Conservation (phyloP, 2,329 filamentous ascomycete genomes). For the Meredithiella fracta region DNA sequence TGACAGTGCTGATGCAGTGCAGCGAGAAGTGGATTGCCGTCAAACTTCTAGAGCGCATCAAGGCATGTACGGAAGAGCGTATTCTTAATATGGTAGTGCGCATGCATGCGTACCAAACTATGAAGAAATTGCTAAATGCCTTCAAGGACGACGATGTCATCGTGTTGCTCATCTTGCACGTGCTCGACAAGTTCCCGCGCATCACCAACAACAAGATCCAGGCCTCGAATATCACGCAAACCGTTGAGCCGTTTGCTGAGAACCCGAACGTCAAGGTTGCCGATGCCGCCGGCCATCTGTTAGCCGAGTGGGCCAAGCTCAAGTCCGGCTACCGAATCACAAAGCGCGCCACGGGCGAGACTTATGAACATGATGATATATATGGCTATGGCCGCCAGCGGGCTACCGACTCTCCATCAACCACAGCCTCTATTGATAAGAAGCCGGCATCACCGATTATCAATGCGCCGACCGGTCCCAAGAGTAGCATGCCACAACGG, state of each 20-base stretch:
- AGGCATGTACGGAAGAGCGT: constrained; percentile 69
- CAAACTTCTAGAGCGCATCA: constrained; percentile 79
- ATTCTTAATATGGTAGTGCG: constrained; percentile 79
- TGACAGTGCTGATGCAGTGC: constrained; percentile 92
- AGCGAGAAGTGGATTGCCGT: constrained; percentile 99
- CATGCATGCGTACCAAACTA: constrained; percentile 92
- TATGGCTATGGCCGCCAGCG: constrained; percentile 6
- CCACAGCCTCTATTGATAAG: constrained; percentile 27
- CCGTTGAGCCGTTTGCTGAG: constrained; percentile 49
- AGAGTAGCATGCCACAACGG: constrained; percentile 41
- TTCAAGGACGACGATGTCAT: constrained; percentile 87
- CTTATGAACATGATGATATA: constrained; percentile 7
- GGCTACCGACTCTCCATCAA: constrained; percentile 13
- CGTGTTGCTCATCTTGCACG: constrained; percentile 73
- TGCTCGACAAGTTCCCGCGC: constrained; percentile 75
- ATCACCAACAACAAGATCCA: constrained; percentile 93
- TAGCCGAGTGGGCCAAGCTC: constrained; percentile 77
- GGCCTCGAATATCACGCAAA: constrained; percentile 83
- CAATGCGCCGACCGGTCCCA: constrained; percentile 41
- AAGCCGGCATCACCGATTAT: constrained; percentile 40
- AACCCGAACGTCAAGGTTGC: constrained; percentile 62
- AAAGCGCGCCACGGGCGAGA: constrained; percentile 48
- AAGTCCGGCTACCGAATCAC: constrained; percentile 87
- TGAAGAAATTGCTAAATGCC: constrained; percentile 69
- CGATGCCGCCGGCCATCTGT: constrained; percentile 49